Conservation (phyloP, 2,329 filamentous ascomycete species). For the Emmonsia crescens region DNA sequence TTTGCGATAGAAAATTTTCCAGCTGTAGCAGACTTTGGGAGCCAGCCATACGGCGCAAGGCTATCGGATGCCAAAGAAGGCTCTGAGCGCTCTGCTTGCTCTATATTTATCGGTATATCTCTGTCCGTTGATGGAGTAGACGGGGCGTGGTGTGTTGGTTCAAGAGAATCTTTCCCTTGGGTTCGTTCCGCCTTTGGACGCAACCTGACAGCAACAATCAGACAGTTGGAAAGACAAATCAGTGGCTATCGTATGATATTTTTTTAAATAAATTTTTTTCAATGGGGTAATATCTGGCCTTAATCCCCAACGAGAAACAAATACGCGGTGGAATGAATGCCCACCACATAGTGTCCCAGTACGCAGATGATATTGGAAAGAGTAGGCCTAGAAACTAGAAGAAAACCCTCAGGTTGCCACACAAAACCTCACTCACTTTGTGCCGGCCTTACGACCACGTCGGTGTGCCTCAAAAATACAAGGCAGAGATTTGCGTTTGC, state of each 20-base stretch:
- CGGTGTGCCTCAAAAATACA: conserved; percentile 32
- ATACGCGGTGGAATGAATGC: no score
- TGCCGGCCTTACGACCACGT: conserved; percentile 29
- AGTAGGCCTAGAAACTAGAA: not conserved
- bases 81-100: not conserved
- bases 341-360: not conserved
- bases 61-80: conserved; percentile 9
- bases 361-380: not conserved
- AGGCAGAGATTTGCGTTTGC: conserved; percentile 27
- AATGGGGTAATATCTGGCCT: not conserved
- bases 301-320: not conserved
- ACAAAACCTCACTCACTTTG: conserved; percentile 18
- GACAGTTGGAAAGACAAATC: not conserved
- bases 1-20: conserved; percentile 16
- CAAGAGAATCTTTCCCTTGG: conserved; percentile 1
- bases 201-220: conserved; percentile 7
- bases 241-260: not conserved
- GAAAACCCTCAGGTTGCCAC: not conserved
- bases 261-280: no score
- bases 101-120: not conserved
- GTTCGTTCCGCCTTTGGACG: conserved; percentile 14
- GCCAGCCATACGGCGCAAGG: conserved; percentile 12
- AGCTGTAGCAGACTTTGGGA: conserved; percentile 19
- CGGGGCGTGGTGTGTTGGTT: not conserved
- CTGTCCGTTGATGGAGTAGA: not conserved